Evolutionary conservation across 352 stramenopile genomes (phyloP).

Genomic region (Phytopythium chamaehyphon): DNA sequence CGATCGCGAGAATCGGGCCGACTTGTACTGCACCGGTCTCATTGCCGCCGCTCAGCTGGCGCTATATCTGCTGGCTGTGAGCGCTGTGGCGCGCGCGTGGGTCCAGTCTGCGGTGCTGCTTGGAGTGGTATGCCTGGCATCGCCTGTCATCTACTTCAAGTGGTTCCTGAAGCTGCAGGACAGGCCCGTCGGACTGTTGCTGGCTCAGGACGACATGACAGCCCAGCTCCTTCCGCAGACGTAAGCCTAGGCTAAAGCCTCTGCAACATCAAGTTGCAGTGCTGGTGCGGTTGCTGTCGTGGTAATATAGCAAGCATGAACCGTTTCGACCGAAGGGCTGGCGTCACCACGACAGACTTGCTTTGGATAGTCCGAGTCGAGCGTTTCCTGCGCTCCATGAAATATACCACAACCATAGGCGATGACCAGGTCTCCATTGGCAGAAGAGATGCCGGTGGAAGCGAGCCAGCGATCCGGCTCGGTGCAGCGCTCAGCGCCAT

Average conservation of each 20-base stretch:
- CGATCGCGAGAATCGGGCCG: constrained; percentile 53
- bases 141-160: constrained; percentile 68
- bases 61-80: constrained; percentile 67
- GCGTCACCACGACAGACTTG: too few relatives aligned
- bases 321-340: neutral
- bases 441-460: too few relatives aligned
- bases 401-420: too few relatives aligned
- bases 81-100: constrained; percentile 59
- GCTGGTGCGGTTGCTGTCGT: too few relatives aligned
- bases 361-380: too few relatives aligned
- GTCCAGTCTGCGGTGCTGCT: constrained; percentile 44
- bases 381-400: too few relatives aligned
- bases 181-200: constrained; percentile 35
- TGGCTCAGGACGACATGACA: constrained; percentile 34
- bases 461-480: too few relatives aligned
- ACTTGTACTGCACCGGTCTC: constrained; percentile 58
- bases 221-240: constrained; percentile 32
- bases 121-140: constrained; percentile 28
- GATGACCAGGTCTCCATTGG: too few relatives aligned
- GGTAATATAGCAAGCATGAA: constrained; percentile 17
- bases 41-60: constrained; percentile 58
- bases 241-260: neutral
- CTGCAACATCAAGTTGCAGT: neutral
- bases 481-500: too few relatives aligned
- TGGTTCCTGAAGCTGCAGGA: constrained; percentile 72